These are phyloP conservation scores for Lotmaria passim DNA, from an alignment of 208 protist species.

Conservation along the genomic window DNA sequence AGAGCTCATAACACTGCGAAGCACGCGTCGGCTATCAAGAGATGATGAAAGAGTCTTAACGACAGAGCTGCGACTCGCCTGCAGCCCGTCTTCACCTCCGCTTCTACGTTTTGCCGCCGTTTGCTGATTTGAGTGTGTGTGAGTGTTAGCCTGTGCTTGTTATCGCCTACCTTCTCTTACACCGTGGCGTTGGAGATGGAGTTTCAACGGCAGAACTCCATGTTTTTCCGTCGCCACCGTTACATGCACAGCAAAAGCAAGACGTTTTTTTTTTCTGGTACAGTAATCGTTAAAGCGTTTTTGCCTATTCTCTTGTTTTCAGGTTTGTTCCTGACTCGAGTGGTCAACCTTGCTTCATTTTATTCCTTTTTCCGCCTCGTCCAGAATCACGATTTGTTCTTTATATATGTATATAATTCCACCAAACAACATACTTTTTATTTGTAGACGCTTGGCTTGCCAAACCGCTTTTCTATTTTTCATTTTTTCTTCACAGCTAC, in stretches of 20 bases:
- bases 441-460: too few relatives aligned
- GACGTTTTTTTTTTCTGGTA: background rate
- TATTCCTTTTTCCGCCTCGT: background rate
- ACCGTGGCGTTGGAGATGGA: too few relatives aligned
- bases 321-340: background rate
- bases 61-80: background rate
- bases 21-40: background rate
- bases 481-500: too few relatives aligned
- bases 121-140: background rate
- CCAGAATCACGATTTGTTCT: constrained; percentile 1
- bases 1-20: background rate
- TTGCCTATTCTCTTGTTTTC: background rate
- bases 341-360: background rate
- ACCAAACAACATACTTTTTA: background rate
- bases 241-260: background rate
- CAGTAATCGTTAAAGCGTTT: background rate
- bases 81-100: background rate
- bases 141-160: background rate
- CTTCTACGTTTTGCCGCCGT: background rate
- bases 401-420: background rate
- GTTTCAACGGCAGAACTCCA: too few relatives aligned
- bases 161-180: too few relatives aligned
- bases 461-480: too few relatives aligned
- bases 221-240: background rate
- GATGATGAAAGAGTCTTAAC: background rate